Percentiles rank a stretch among this genome's conserved stretches.
Conservation (phyloP, 768 basidiomycete genomes). For the Lentinula sp. region DNA sequence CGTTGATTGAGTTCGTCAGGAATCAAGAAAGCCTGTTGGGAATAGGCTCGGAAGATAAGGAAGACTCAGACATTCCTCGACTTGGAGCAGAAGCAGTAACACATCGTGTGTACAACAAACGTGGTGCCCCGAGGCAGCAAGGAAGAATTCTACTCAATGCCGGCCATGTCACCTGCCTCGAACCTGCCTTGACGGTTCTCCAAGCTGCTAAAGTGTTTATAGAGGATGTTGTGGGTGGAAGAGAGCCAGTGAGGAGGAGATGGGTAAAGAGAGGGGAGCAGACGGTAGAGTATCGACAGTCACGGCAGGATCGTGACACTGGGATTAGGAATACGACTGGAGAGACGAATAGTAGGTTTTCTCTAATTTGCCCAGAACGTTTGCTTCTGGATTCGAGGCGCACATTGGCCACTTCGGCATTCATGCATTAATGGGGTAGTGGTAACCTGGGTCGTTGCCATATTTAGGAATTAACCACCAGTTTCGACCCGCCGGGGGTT, state of each 20-base stretch:
- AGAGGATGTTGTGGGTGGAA: slow-evolving; percentile 37
- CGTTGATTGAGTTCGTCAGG: slow-evolving; percentile 34
- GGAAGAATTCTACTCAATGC: slow-evolving; percentile 36
- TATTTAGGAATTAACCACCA: too few relatives aligned
- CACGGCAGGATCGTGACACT: neutral
- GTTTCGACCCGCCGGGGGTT: slow-evolving; percentile 53
- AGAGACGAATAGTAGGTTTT: slow-evolving; percentile 29
- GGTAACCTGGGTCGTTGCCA: too few relatives aligned
- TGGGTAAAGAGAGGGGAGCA: slow-evolving; percentile 27
- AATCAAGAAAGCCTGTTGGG: slow-evolving; percentile 11
- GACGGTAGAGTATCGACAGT: slow-evolving; percentile 38
- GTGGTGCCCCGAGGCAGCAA: neutral
- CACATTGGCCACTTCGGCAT: neutral
- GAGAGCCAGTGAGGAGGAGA: slow-evolving; percentile 26
- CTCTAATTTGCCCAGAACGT: slow-evolving; percentile 42
- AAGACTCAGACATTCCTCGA: neutral
- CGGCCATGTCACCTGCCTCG: slow-evolving; percentile 40
- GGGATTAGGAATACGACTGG: too few relatives aligned
- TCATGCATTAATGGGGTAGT: neutral
- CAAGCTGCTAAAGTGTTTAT: slow-evolving; percentile 36
- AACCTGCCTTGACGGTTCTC: slow-evolving; percentile 42
- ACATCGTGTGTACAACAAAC: too few relatives aligned
- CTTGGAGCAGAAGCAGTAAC: too few relatives aligned
- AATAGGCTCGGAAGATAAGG: neutral
- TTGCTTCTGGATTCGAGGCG: slow-evolving; percentile 28